Evolutionary conservation across 2,329 filamentous ascomycete species (phyloP), one percentile per base, ranked within the genome.

Genomic region (Penicillium sp.): DNA sequence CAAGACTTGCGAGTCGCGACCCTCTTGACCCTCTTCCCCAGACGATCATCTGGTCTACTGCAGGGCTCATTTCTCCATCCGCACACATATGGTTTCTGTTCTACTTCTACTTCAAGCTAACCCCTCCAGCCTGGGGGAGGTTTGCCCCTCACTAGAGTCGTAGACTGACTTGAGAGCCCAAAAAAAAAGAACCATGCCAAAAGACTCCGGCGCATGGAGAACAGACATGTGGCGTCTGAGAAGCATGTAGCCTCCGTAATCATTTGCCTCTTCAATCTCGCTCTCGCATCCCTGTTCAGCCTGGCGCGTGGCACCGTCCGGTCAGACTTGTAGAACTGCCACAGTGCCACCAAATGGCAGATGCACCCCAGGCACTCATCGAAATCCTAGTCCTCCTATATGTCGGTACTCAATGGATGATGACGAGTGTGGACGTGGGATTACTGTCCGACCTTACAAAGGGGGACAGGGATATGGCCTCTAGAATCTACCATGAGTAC

Each of bases 281-380:
- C 54, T 56, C 33, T 45, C 33, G 42, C 58, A 59, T 53, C 62
- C 64, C 64, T 60, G 51, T 55, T 49, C 63, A 58, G 40, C 35
- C 37, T 56, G 61, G 65, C 59, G 59, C 59, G 64, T 68, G 64
- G 59, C 60, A 62, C 51, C 60, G 56, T 33, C 28, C 42, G 59
- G 64, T 58, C 55, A 53, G 60, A 55, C 47, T 33, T 42, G 30
- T 37, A 45, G 38, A 42, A 50, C 51, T 40, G 49, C 49, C 28
- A 53, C 49, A 50, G 35, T 40, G 49, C 49, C 28, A 53, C 49
- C 37, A 37, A 15, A 37, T 37, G 35, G 15, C 19, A 47, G 37
- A 30, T 64, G 37, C 4, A 24, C 38, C 12, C 42, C 42, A 30
- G 37, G 22, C 22, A 12, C n/a, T 47, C 30, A 22, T 44, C 28